These are phyloP conservation scores for Pholiota conissans DNA, from an alignment of 768 basidiomycete species.

Conservation along the genomic window DNA sequence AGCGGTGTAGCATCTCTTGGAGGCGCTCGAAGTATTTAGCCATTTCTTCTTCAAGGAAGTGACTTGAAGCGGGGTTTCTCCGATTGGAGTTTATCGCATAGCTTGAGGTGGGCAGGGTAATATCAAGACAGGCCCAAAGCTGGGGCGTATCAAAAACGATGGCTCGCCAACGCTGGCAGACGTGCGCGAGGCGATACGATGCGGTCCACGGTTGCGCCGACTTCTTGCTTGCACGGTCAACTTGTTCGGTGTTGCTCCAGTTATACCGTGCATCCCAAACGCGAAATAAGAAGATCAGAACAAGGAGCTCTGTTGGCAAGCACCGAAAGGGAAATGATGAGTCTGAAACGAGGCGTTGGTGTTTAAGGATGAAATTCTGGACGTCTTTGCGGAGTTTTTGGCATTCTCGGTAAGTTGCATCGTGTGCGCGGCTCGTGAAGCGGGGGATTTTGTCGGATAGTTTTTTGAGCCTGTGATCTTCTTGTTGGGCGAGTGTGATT, in stretches of 20 bases:
- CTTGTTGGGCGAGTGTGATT: not conserved
- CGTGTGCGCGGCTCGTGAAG: not conserved
- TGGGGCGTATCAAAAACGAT: constrained; percentile 1
- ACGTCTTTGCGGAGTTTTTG: not conserved
- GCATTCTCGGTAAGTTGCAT: not conserved
- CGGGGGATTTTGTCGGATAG: not conserved
- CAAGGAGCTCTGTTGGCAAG: not conserved
- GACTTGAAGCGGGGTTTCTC: no score
- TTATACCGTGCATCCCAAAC: no score
- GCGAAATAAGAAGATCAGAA: not conserved
- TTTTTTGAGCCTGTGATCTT: not conserved
- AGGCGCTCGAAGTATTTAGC: not conserved
- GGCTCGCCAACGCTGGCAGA: constrained; percentile 4
- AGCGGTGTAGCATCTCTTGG: not conserved
- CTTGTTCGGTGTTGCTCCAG: no score
- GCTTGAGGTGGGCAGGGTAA: not conserved
- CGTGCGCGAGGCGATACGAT: not conserved
- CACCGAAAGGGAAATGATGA: not conserved
- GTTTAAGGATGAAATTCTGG: not conserved
- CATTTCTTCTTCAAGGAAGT: no score
- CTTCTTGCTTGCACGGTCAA: no score
- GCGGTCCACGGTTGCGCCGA: not conserved
- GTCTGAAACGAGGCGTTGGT: not conserved
- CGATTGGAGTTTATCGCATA: no score
- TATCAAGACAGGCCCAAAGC: not conserved